A percentile compares a stretch with the other conserved stretches of the same genome.
Evolutionary conservation across 176 grass and related monocot species (phyloP).

Genomic region (Oryza meyeriana): DNA sequence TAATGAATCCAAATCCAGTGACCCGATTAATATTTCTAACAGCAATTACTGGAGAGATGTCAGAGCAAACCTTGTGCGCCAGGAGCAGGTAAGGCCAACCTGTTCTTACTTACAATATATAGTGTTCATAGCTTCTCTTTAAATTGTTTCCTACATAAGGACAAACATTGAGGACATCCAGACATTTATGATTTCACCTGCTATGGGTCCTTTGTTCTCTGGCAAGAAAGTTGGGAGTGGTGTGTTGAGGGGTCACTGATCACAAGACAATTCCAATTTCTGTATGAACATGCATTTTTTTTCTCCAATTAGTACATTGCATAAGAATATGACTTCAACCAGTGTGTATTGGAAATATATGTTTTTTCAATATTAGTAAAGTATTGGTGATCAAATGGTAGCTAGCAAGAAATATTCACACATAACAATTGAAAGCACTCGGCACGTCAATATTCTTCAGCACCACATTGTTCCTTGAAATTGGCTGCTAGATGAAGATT

Average conservation of each 20-base stretch:
- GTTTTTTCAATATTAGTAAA: neutral
- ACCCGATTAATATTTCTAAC: conserved; percentile 32
- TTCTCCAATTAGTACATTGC: neutral
- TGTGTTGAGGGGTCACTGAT: neutral
- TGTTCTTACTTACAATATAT: neutral
- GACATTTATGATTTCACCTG: neutral
- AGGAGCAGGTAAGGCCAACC: conserved; percentile 49
- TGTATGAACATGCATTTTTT: neutral
- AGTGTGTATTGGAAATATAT: neutral
- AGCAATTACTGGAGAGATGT: conserved; percentile 83
- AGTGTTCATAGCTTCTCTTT: neutral
- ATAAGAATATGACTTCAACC: neutral
- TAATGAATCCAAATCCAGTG: conserved; percentile 34
- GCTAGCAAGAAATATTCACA: neutral
- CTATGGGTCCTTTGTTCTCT: neutral
- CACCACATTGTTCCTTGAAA: neutral
- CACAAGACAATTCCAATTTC: neutral
- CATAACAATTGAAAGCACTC: neutral
- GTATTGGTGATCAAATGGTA: neutral
- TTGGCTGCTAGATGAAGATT: neutral
- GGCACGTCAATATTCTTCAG: neutral
- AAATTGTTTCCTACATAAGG: neutral
- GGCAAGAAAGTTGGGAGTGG: neutral
- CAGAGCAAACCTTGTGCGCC: conserved; percentile 75
- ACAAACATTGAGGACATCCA: neutral